phyloP scores from a whole-genome alignment of 768 basidiomycete genomes.

The Lentinula lateritia region DNA sequence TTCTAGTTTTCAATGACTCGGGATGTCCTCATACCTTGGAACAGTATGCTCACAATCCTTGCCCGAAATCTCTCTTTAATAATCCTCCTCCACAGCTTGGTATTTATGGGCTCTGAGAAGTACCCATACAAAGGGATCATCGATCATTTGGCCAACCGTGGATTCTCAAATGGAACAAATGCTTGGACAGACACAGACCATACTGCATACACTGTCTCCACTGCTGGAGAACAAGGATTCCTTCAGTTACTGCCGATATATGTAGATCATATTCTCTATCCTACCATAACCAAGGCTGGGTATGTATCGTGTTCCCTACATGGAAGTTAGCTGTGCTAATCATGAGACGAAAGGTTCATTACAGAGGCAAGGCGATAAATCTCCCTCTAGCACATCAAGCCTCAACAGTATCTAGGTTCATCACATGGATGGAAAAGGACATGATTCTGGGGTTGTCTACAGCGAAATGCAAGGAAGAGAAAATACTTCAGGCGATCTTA shows the following conservation, averaged over 20 bases:
- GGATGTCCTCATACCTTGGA: slow-evolving; percentile 96
- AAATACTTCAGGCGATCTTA: slow-evolving; percentile 87
- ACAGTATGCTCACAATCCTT: slow-evolving; percentile 52
- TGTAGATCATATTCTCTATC: slow-evolving; percentile 94
- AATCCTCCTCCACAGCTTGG: slow-evolving; percentile 42
- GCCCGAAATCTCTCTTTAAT: not conserved
- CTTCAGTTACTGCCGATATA: slow-evolving; percentile 84
- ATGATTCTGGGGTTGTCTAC: slow-evolving; percentile 95
- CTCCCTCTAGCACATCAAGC: not conserved
- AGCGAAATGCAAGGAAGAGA: slow-evolving; percentile 96
- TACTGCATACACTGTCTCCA: slow-evolving; percentile 93
- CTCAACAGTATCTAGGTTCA: slow-evolving; percentile 56
- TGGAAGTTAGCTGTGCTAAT: slow-evolving; percentile 9
- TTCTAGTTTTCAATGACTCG: slow-evolving; percentile 83
- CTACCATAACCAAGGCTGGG: slow-evolving; percentile 86
- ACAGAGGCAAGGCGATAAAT: slow-evolving; percentile 44
- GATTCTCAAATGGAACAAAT: slow-evolving; percentile 88
- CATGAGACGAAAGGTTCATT: slow-evolving; percentile 31
- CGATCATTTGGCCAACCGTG: slow-evolving; percentile 91
- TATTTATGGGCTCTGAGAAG: slow-evolving; percentile 94
- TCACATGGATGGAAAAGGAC: slow-evolving; percentile 85
- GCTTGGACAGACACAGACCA: slow-evolving; percentile 98
- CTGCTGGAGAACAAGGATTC: slow-evolving; percentile 91
- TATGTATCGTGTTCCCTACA: slow-evolving; percentile 35
- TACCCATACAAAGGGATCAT: slow-evolving; percentile 96